phyloP scores from a whole-genome alignment of 2,329 filamentous ascomycete species.

The Phialocephala sp. region DNA sequence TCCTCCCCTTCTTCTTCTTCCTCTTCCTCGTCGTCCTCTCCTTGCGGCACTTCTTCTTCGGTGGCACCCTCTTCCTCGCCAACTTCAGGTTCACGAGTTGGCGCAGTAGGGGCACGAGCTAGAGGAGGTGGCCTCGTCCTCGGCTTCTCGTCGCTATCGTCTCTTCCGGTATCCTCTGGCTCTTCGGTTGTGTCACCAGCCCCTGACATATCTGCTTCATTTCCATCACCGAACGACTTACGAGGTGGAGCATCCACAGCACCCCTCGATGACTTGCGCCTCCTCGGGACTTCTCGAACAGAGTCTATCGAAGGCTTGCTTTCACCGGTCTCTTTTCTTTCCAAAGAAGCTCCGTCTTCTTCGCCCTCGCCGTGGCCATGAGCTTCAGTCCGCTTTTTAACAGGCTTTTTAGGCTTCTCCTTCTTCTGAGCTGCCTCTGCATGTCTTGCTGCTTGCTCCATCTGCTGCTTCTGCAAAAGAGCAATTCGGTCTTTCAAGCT shows the following conservation, averaged over 20 bases:
- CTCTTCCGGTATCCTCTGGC: constrained; percentile 68
- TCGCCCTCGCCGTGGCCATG: constrained; percentile 48
- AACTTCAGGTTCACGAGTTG: constrained; percentile 47
- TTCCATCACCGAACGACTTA: constrained; percentile 61
- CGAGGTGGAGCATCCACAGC: constrained; percentile 39
- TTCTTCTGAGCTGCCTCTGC: constrained; percentile 80
- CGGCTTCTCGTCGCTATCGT: constrained; percentile 71
- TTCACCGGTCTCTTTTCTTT: constrained; percentile 56
- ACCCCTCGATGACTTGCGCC: constrained; percentile 59
- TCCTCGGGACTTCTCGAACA: constrained; percentile 50
- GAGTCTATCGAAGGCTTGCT: constrained; percentile 58
- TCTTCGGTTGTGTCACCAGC: constrained; percentile 68
- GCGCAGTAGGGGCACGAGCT: constrained; percentile 47
- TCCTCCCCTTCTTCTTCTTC: constrained; percentile 66
- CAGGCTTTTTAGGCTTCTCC: constrained; percentile 82
- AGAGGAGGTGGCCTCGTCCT: constrained; percentile 37
- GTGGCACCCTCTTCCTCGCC: constrained; percentile 53
- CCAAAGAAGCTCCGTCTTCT: constrained; percentile 46
- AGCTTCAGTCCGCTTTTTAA: constrained; percentile 68
- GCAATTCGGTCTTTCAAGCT: constrained; percentile 96
- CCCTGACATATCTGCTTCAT: constrained; percentile 69
- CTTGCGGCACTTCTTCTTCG: constrained; percentile 47
- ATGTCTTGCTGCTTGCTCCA: constrained; percentile 84
- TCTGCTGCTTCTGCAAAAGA: constrained; percentile 88
- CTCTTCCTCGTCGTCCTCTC: constrained; percentile 50